These are phyloP conservation scores for Saccharomycopsis sp. DNA, from an alignment of 805 yeast species.

Conservation along the genomic window DNA sequence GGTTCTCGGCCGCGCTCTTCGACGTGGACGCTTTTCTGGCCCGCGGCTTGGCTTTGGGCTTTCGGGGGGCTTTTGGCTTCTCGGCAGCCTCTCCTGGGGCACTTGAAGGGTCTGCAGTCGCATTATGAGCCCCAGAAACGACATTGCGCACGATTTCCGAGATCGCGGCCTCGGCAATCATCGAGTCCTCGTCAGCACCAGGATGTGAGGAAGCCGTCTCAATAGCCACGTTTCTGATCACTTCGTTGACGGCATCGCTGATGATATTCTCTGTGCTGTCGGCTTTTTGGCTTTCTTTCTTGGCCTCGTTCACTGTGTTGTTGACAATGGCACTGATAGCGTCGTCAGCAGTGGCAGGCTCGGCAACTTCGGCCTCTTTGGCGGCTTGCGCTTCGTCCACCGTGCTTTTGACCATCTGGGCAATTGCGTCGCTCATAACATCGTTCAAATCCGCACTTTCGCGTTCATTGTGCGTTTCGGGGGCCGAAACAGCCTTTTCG, in stretches of 20 bases:
- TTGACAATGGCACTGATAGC: conserved; percentile 3
- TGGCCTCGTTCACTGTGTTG: neutral
- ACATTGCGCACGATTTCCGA: conserved; percentile 20
- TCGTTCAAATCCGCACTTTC: neutral
- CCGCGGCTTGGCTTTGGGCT: neutral
- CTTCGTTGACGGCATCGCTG: conserved; percentile 17
- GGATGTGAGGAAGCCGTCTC: neutral
- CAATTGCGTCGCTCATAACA: conserved; percentile 6
- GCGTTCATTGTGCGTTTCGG: neutral
- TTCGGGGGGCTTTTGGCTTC: neutral
- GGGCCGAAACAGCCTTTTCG: neutral
- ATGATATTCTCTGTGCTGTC: conserved; percentile 7
- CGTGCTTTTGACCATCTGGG: conserved; percentile 8
- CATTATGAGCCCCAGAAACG: neutral
- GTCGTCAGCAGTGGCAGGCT: neutral
- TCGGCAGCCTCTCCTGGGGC: neutral
- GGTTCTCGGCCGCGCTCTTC: neutral
- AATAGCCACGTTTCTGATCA: neutral
- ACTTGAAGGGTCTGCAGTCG: neutral
- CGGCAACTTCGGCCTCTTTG: neutral
- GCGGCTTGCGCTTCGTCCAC: conserved; percentile 2
- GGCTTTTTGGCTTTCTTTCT: neutral
- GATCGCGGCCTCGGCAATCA: conserved; percentile 17
- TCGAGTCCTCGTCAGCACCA: neutral
- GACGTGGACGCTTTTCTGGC: neutral